phyloP scores from a whole-genome alignment of 495 filamentous ascomycete genomes.

The Annulohypoxylon bovei region DNA sequence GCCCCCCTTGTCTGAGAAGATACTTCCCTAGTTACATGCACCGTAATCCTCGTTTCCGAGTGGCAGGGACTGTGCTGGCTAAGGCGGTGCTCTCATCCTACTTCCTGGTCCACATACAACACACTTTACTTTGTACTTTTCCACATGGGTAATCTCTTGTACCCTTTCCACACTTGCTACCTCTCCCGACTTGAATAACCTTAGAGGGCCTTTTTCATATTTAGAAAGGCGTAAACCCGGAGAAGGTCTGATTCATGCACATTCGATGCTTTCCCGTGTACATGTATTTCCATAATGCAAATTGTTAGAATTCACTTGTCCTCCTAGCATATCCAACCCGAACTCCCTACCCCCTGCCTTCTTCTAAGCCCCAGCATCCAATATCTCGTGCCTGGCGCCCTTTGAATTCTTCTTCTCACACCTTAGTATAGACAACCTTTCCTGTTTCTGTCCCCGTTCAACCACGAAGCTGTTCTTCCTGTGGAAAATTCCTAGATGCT shows the following conservation, averaged over 20 bases:
- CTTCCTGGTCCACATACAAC: slow-evolving; percentile 18
- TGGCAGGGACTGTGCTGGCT: slow-evolving; percentile 34
- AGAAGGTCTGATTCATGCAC: slow-evolving; percentile 26
- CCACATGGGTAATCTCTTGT: slow-evolving; percentile 34
- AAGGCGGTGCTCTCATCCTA: slow-evolving; percentile 17
- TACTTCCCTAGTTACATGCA: slow-evolving; percentile 39
- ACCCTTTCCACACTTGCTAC: slow-evolving; percentile 20
- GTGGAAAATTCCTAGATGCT: background rate
- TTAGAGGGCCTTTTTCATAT: slow-evolving; percentile 26
- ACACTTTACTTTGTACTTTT: slow-evolving; percentile 7
- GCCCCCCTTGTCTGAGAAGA: slow-evolving; percentile 31
- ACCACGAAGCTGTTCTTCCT: background rate
- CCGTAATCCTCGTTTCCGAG: slow-evolving; percentile 28
- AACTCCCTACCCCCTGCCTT: slow-evolving; percentile 1
- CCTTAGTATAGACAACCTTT: slow-evolving; percentile 22
- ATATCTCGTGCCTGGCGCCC: slow-evolving; percentile 4
- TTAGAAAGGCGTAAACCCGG: slow-evolving; percentile 36
- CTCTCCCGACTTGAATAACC: slow-evolving; percentile 29
- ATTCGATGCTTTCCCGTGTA: slow-evolving; percentile 23
- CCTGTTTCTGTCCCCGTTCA: slow-evolving; percentile 1
- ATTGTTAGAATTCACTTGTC: slow-evolving; percentile 16
- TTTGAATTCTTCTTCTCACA: background rate
- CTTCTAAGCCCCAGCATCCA: slow-evolving; percentile 1
- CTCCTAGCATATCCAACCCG: slow-evolving; percentile 8
- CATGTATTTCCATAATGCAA: slow-evolving; percentile 20